Percentiles rank a stretch among this genome's conserved stretches.
phyloP scores from a whole-genome alignment of 2,329 filamentous ascomycete genomes.

The Fusarium metavorans region DNA sequence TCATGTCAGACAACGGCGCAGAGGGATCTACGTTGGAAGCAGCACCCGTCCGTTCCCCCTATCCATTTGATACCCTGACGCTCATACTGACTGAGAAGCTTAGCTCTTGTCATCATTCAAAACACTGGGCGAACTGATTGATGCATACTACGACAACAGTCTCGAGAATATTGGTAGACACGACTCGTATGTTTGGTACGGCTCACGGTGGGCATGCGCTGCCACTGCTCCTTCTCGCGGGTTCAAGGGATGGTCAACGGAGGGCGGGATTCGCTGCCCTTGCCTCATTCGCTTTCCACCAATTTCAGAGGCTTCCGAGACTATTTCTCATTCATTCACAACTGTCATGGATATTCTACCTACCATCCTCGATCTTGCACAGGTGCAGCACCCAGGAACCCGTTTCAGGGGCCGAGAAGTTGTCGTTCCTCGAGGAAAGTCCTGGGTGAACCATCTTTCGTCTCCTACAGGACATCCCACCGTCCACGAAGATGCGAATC shows the following conservation, averaged over 20 bases:
- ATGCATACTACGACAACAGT: slow-evolving; percentile 58
- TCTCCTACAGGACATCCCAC: slow-evolving; percentile 7
- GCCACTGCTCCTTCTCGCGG: slow-evolving; percentile 52
- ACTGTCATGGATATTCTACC: slow-evolving; percentile 64
- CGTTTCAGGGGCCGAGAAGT: slow-evolving; percentile 44
- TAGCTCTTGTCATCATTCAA: slow-evolving; percentile 45
- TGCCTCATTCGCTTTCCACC: slow-evolving; percentile 45
- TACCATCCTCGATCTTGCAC: slow-evolving; percentile 59
- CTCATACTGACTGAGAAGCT: not conserved
- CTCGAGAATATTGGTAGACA: slow-evolving; percentile 66
- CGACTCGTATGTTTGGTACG: slow-evolving; percentile 71
- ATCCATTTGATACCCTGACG: not conserved
- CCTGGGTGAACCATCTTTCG: slow-evolving; percentile 6
- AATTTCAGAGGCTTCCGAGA: slow-evolving; percentile 54
- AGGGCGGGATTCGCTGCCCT: slow-evolving; percentile 23
- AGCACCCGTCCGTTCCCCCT: slow-evolving; percentile 57
- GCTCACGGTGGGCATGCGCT: slow-evolving; percentile 63
- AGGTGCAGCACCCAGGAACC: slow-evolving; percentile 50
- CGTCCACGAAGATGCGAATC: slow-evolving; percentile 48
- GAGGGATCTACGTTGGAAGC: slow-evolving; percentile 69
- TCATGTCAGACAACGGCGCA: slow-evolving; percentile 66
- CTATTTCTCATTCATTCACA: slow-evolving; percentile 26
- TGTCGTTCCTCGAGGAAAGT: slow-evolving; percentile 1
- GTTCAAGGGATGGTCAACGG: slow-evolving; percentile 49
- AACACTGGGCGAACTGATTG: slow-evolving; percentile 12